Percentiles rank a stretch among this genome's conserved stretches.
These are phyloP conservation scores for Alternaria sp. DNA, from an alignment of 2,329 filamentous ascomycete genomes.

Conservation along the genomic window DNA sequence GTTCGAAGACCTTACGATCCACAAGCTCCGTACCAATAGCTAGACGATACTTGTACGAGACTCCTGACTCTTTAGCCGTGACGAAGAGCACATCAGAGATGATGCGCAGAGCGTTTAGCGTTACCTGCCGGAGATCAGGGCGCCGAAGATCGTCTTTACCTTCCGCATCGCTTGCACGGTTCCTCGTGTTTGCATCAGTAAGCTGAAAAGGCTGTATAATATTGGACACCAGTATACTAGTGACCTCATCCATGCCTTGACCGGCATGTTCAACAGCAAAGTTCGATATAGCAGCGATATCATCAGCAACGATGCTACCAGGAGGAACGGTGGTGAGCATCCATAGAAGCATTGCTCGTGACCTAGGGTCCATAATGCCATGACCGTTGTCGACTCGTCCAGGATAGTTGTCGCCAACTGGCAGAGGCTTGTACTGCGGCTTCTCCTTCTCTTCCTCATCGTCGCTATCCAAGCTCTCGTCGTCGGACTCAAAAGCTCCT, in stretches of 20 bases:
- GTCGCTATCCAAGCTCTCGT: slow-evolving; percentile 64
- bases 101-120: slow-evolving; percentile 74
- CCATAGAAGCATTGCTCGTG: slow-evolving; percentile 77
- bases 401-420: slow-evolving; percentile 41
- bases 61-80: slow-evolving; percentile 38
- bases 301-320: slow-evolving; percentile 77
- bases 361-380: slow-evolving; percentile 40
- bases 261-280: slow-evolving; percentile 91
- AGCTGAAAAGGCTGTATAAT: slow-evolving; percentile 78
- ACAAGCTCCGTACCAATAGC: slow-evolving; percentile 79
- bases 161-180: slow-evolving; percentile 25
- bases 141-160: slow-evolving; percentile 34
- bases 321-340: slow-evolving; percentile 83
- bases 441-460: slow-evolving; percentile 67
- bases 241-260: slow-evolving; percentile 86
- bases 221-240: slow-evolving; percentile 87
- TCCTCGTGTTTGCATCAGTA: slow-evolving; percentile 73
- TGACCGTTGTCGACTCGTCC: slow-evolving; percentile 37
- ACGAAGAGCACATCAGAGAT: slow-evolving; percentile 83
- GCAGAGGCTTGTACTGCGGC: slow-evolving; percentile 32
- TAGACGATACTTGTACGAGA: slow-evolving; percentile 79
- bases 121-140: slow-evolving; percentile 36
- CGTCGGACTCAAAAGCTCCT: slow-evolving; percentile 75
- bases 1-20: slow-evolving; percentile 74
- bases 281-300: slow-evolving; percentile 83